Base-by-base conservation (phyloP, 2,329 filamentous ascomycete species). In the Neocatenulostroma microsporum region DNA sequence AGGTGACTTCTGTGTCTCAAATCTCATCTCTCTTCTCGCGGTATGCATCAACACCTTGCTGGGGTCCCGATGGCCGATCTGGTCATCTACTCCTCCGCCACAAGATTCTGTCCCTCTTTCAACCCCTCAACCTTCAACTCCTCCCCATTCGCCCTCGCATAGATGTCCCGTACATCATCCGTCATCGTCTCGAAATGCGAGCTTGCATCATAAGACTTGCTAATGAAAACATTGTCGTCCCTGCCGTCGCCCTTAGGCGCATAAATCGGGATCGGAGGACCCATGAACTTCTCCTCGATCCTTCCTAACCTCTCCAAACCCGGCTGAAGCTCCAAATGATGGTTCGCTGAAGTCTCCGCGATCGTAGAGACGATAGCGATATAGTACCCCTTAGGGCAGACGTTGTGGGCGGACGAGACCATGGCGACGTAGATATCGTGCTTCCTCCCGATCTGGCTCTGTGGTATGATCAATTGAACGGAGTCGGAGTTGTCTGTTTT, bases 321-420 rank as follows among this genome's bases (percentile, higher is more conserved):
- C 19, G 88, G 80, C 66, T 91, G 79, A 28, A 98, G 80, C 70
- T 98, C 91, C 40, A 95, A 72, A 66, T 98, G 91, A 67, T 94
- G 88, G 74, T 98, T 96, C 48, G 84, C 80, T 44, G 80, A 70
- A 29, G 80, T 81, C 73, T 98, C 93, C 47, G 91, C 86, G 58
- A 98, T 95, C 42, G 91, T 98, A 30, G 87, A 94, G 48, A 98
- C 89, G 44, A 96, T 98, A 54, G 91, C 91, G 53, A 98, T 86
- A 73, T 93, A 98, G 77, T 95, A 96, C 44, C 89, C 89, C 76
- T 94, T 94, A 55, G 93, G 91, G 70, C 89, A 96, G 53, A 98
- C 93, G 56, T 94, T 96, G 72, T 98, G 93, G 24, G 88, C 85
- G 25, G 85, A 86, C 1, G 88, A 95, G 41, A 98, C 87, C 62